Percentiles rank a stretch among this genome's conserved stretches.
Conservation (phyloP, 2,329 filamentous ascomycete species). For the Tricladium varicosporioides region DNA sequence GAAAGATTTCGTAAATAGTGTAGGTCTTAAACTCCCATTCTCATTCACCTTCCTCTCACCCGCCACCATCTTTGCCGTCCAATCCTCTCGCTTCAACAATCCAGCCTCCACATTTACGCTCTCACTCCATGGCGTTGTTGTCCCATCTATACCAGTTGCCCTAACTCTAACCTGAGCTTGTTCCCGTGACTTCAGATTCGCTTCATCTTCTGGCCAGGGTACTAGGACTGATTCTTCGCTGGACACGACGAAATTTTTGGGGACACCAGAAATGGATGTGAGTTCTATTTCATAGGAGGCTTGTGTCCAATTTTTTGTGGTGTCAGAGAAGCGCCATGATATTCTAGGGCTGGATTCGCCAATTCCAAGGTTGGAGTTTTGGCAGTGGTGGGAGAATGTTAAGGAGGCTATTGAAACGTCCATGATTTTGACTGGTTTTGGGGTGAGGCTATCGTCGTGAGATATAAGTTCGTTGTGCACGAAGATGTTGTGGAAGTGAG, state of each 20-base stretch:
- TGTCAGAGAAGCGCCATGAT: conserved; percentile 45
- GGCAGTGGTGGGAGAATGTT: conserved; percentile 25
- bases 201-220: conserved; percentile 40
- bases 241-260: conserved; percentile 8
- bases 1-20: conserved; percentile 38
- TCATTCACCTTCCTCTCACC: conserved; percentile 10
- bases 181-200: conserved; percentile 30
- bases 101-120: conserved; percentile 34
- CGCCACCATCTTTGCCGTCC: conserved; percentile 31
- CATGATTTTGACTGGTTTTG: conserved; percentile 3
- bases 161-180: conserved; percentile 31
- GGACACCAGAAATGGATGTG: conserved; percentile 14
- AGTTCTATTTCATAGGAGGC: conserved; percentile 45
- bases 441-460: too few relatives aligned
- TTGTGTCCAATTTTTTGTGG: conserved; percentile 42
- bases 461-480: too few relatives aligned
- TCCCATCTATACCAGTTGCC: conserved; percentile 23
- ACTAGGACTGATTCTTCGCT: conserved; percentile 39
- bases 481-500: too few relatives aligned
- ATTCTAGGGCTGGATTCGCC: conserved; percentile 43
- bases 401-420: conserved; percentile 1
- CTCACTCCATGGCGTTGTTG: conserved; percentile 33
- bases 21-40: conserved; percentile 29
- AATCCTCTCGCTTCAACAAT: conserved; percentile 34
- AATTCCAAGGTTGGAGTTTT: conserved; percentile 40